Evolutionary conservation across 75 land plant species (phyloP).

Genomic region (Pseudotsuga menziesii): DNA sequence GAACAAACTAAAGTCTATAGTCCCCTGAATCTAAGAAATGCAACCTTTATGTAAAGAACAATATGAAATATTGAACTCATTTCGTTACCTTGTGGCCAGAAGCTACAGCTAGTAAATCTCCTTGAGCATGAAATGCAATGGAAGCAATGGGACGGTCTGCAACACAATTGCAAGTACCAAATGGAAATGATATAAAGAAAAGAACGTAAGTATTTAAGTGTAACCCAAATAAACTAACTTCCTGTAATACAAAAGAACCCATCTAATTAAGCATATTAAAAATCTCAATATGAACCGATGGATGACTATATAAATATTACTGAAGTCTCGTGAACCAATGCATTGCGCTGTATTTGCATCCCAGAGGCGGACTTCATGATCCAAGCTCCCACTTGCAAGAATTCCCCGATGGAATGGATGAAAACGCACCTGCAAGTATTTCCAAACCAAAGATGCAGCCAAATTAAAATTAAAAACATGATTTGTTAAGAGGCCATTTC

Average conservation of each 20-base stretch:
- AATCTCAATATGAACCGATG: slow-evolving; percentile 1
- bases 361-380: slow-evolving; percentile 97
- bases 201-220: background rate
- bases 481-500: background rate
- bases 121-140: slow-evolving; percentile 94
- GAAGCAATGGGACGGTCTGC: slow-evolving; percentile 98
- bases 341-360: slow-evolving; percentile 85
- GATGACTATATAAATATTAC: slow-evolving; percentile 34
- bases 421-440: slow-evolving; percentile 69
- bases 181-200: background rate
- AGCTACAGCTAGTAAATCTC: slow-evolving; percentile 91
- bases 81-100: slow-evolving; percentile 83
- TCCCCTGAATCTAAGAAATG: background rate
- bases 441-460: background rate
- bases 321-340: slow-evolving; percentile 81
- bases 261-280: background rate
- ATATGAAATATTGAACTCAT: background rate
- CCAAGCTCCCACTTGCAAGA: slow-evolving; percentile 97
- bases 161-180: background rate
- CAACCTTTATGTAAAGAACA: background rate
- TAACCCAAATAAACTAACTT: background rate
- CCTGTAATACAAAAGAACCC: slow-evolving; percentile 2
- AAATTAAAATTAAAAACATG: background rate
- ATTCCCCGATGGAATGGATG: slow-evolving; percentile 79
- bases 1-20: background rate